These are phyloP conservation scores for Priceomyces medius DNA, from an alignment of 805 yeast species.

Conservation along the genomic window DNA sequence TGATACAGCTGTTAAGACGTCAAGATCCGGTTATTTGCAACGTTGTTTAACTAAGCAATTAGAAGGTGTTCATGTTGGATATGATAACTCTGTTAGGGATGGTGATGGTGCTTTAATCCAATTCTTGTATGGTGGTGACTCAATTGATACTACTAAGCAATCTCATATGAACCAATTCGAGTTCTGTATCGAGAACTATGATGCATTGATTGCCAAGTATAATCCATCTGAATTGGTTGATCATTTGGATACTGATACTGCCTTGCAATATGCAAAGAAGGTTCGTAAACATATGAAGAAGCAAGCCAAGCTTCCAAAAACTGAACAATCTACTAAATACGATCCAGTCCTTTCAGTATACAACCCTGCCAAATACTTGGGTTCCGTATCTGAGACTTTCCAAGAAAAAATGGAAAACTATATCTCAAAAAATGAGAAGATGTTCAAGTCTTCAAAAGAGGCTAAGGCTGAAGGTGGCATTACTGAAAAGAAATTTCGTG, in stretches of 20 bases:
- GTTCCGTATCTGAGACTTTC: constrained; percentile 89
- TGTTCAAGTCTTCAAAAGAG: constrained; percentile 57
- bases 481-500: constrained; percentile 82
- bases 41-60: constrained; percentile 97
- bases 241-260: constrained; percentile 81
- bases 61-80: constrained; percentile 92
- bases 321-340: constrained; percentile 59
- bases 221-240: constrained; percentile 72
- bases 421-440: constrained; percentile 51
- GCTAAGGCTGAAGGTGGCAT: constrained; percentile 47
- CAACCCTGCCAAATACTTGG: constrained; percentile 87
- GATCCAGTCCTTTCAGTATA: constrained; percentile 87
- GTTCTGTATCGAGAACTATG: constrained; percentile 90
- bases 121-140: constrained; percentile 97
- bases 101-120: constrained; percentile 92
- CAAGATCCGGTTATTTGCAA: constrained; percentile 97
- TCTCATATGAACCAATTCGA: constrained; percentile 90
- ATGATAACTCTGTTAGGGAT: constrained; percentile 94
- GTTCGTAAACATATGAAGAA: constrained; percentile 69
- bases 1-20: constrained; percentile 98
- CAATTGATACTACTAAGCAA: constrained; percentile 91
- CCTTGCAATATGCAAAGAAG: constrained; percentile 78
- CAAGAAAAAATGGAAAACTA: constrained; percentile 75
- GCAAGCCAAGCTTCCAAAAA: constrained; percentile 61
- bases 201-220: constrained; percentile 80